Evolutionary conservation across 1,284 basidiomycete genomes (phyloP).

Genomic region (Cryptococcus depauperatus): DNA sequence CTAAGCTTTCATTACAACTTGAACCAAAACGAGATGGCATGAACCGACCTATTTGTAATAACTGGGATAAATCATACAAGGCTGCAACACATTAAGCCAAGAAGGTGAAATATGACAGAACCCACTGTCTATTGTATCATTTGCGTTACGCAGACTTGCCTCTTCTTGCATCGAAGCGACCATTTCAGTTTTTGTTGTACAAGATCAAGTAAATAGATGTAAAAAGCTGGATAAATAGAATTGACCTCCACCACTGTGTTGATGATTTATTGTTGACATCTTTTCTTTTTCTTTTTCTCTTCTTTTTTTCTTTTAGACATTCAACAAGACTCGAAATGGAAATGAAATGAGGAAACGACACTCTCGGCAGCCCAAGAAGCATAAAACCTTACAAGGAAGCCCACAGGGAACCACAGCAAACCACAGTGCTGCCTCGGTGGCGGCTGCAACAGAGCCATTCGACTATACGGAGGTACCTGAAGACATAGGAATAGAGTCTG

Average conservation of each 20-base stretch:
- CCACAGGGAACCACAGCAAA: not conserved
- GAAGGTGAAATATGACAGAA: constrained; percentile 3
- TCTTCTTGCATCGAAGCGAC: constrained; percentile 22
- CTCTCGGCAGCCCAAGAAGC: no score
- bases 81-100: constrained; percentile 15
- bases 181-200: not conserved
- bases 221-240: no score
- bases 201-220: not conserved
- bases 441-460: no score
- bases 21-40: not conserved
- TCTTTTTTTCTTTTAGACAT: not conserved
- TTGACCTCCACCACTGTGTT: no score
- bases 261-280: no score
- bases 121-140: constrained; percentile 42
- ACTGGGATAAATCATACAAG: constrained; percentile 39
- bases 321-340: not conserved
- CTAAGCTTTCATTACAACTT: constrained; percentile 14
- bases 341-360: constrained; percentile 2
- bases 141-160: constrained; percentile 34
- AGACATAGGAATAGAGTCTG: not conserved
- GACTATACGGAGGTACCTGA: no score
- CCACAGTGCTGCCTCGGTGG: not conserved
- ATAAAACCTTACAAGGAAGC: not conserved
- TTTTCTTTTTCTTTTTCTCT: not conserved
- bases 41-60: constrained; percentile 37